A percentile compares a stretch with the other conserved stretches of the same genome.
Evolutionary conservation across 106 monocot species (phyloP).

Genomic region (Gastrodia elata): DNA sequence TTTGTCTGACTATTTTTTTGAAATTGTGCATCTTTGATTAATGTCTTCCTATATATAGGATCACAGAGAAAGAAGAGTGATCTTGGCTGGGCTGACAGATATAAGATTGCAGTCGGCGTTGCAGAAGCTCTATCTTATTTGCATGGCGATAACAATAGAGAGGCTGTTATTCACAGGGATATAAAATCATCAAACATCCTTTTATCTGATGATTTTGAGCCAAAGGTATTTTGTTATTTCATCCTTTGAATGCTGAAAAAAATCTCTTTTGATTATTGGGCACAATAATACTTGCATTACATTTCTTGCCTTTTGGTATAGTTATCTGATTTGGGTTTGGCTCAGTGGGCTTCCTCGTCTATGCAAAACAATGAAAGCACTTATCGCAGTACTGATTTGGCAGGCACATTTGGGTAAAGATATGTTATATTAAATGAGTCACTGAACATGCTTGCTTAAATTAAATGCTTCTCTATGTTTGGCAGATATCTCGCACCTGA

Average conservation of each 20-base stretch:
- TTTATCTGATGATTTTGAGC: slow-evolving; percentile 48
- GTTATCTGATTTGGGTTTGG: slow-evolving; percentile 80
- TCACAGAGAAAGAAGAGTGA: slow-evolving; percentile 11
- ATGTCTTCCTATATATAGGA: background rate
- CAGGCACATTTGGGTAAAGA: slow-evolving; percentile 84
- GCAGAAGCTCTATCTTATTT: slow-evolving; percentile 64
- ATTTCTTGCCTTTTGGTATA: slow-evolving; percentile 10
- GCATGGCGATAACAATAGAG: slow-evolving; percentile 26
- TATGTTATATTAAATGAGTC: background rate
- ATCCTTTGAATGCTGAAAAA: background rate
- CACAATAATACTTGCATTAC: background rate
- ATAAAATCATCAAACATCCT: slow-evolving; percentile 95
- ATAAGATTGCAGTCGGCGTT: slow-evolving; percentile 48
- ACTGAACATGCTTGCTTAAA: background rate
- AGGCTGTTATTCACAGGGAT: slow-evolving; percentile 71
- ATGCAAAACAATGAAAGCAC: slow-evolving; percentile 11
- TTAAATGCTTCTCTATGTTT: background rate
- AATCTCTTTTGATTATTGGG: background rate
- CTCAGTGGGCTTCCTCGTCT: slow-evolving; percentile 40
- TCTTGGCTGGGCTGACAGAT: slow-evolving; percentile 59
- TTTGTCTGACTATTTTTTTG: background rate
- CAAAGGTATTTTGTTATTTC: slow-evolving; percentile 41
- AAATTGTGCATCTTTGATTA: background rate
- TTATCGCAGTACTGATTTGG: slow-evolving; percentile 55
- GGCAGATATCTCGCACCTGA: slow-evolving; percentile 84